Evolutionary conservation across 345 rosid genomes (phyloP).

Genomic region (Sonneratia caseolaris): DNA sequence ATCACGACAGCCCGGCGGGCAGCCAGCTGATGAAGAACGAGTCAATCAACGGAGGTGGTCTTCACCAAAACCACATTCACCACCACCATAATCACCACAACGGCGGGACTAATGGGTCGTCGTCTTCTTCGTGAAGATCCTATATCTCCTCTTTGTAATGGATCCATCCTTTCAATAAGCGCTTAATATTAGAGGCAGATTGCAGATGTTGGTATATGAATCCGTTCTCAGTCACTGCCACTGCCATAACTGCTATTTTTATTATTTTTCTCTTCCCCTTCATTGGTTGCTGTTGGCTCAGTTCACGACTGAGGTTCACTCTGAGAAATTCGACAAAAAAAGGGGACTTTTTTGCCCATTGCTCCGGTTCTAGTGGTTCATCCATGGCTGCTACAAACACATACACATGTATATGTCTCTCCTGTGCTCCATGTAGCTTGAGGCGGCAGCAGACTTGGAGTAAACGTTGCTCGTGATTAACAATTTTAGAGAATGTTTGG

Average conservation of each 20-base stretch:
- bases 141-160: too few species aligned
- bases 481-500: background rate
- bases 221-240: background rate
- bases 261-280: background rate
- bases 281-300: background rate
- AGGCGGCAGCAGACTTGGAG: background rate
- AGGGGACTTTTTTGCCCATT: background rate
- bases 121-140: background rate
- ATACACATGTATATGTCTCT: background rate
- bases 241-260: too few species aligned
- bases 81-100: background rate
- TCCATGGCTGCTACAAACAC: too few species aligned
- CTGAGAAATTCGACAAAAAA: background rate
- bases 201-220: background rate
- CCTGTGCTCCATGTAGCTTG: too few species aligned
- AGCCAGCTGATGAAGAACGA: background rate
- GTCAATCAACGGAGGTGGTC: background rate
- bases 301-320: background rate
- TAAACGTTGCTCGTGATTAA: background rate
- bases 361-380: too few species aligned
- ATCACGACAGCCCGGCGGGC: background rate
- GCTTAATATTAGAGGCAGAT: background rate
- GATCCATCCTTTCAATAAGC: background rate
- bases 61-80: background rate
- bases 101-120: slow-evolving; percentile 4